These are phyloP conservation scores for Globisporangium barbulae DNA, from an alignment of 352 stramenopile genomes.

Conservation along the genomic window DNA sequence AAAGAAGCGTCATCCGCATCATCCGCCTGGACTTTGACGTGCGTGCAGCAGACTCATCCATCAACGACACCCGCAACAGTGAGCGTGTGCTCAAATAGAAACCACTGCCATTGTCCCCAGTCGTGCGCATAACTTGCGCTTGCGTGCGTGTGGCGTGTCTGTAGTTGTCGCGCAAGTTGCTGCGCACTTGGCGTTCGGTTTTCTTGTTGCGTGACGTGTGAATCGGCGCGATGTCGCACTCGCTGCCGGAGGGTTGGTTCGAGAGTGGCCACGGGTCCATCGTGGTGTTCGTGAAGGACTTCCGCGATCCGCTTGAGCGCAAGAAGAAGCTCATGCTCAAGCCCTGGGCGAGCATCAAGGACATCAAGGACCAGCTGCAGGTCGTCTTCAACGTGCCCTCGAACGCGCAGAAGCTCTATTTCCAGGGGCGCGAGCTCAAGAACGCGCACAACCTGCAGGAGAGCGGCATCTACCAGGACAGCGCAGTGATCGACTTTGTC, in stretches of 20 bases:
- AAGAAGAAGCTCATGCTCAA: constrained; percentile 82
- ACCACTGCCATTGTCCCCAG: neutral
- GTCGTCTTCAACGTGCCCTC: constrained; percentile 79
- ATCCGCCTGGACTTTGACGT: neutral
- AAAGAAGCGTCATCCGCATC: neutral
- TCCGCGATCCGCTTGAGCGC: constrained; percentile 72
- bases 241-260: constrained; percentile 69
- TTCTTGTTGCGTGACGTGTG: neutral
- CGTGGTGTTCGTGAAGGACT: constrained; percentile 72
- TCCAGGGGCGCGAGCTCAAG: constrained; percentile 77
- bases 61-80: neutral
- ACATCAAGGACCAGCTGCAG: constrained; percentile 85
- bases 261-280: constrained; percentile 73
- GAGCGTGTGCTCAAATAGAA: neutral
- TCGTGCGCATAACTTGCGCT: neutral
- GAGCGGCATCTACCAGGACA: constrained; percentile 82
- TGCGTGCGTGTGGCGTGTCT: neutral
- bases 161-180: neutral
- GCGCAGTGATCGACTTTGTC: constrained; percentile 76
- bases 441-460: constrained; percentile 82
- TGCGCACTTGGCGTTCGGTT: neutral
- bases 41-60: neutral
- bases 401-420: constrained; percentile 81
- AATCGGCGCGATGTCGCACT: constrained; percentile 46
- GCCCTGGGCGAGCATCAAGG: constrained; percentile 79